Evolutionary conservation across 2,329 filamentous ascomycete genomes (phyloP).

Genomic region (Microcyclospora tardicrescens): DNA sequence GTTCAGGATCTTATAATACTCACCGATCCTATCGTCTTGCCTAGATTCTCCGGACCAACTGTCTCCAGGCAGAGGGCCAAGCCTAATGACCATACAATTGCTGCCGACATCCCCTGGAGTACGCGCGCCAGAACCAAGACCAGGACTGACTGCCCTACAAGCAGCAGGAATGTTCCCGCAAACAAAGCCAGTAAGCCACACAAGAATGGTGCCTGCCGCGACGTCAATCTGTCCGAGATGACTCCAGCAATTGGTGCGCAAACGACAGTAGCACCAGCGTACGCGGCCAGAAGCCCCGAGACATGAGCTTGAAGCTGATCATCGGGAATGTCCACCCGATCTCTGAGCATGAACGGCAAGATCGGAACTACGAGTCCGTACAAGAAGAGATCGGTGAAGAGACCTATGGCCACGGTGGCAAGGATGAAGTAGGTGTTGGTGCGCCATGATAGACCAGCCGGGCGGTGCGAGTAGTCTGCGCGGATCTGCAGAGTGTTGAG

Average conservation of each 20-base stretch:
- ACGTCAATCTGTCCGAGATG: slow-evolving; percentile 40
- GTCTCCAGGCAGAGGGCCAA: slow-evolving; percentile 48
- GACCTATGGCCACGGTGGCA: slow-evolving; percentile 41
- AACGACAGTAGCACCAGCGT: slow-evolving; percentile 40
- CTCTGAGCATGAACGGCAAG: slow-evolving; percentile 43
- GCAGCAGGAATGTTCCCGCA: slow-evolving; percentile 43
- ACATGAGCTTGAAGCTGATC: slow-evolving; percentile 39
- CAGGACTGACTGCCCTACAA: slow-evolving; percentile 35
- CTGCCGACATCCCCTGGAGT: slow-evolving; percentile 45
- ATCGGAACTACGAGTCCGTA: slow-evolving; percentile 48
- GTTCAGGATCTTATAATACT: slow-evolving; percentile 5
- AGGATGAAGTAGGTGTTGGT: slow-evolving; percentile 48
- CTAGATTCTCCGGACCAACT: slow-evolving; percentile 43
- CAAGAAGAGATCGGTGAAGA: slow-evolving; percentile 48
- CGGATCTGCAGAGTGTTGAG: slow-evolving; percentile 24
- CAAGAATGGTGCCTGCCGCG: slow-evolving; percentile 46
- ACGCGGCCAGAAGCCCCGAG: slow-evolving; percentile 41
- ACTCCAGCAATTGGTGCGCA: slow-evolving; percentile 41
- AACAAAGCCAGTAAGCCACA: slow-evolving; percentile 40
- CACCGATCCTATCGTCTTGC: slow-evolving; percentile 48
- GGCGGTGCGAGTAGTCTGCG: slow-evolving; percentile 21
- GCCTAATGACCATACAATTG: slow-evolving; percentile 48
- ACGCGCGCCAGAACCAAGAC: slow-evolving; percentile 40
- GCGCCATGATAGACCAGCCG: slow-evolving; percentile 37
- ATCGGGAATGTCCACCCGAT: slow-evolving; percentile 37